Evolutionary conservation across 2,329 filamentous ascomycete genomes (phyloP), one percentile per base, ranked within the genome.

Genomic region (Pseudogymnoascus pannorum): DNA sequence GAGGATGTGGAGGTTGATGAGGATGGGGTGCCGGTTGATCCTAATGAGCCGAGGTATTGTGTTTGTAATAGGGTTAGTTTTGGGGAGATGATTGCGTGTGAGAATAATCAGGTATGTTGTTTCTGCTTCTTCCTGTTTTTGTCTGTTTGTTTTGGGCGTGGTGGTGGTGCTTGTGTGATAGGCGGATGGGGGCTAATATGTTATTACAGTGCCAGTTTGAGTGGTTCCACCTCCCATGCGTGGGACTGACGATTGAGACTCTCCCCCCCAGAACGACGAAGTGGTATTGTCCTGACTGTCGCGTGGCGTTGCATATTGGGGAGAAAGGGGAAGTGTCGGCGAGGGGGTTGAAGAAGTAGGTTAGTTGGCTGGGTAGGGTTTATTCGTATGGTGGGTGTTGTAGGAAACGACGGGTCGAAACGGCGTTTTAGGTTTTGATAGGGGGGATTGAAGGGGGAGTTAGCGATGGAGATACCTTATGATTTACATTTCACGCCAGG

Each of bases 181-280:
- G n/a, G n/a, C n/a, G n/a, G 61, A 69, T 81, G 6, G 35, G 5
- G 35, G n/a, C 6, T 16, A 16, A 38, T 16, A 16, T 4, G 7
- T 6, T 40, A 9, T 18, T n/a, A 6, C 77, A 88, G 75, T 94
- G 90, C 75, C 86, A 90, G 68, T 85, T 85, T 65, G 89, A 93
- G 73, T 94, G 90, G 90, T 94, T 93, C 72, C 90, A 94, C 71
- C 79, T 94, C 40, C 84, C 86, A 65, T 94, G 90, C 69, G 87
- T 94, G 5, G 85, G 81, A 4, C 77, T 94, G 33, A 77, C 79
- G 9, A 80, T 65, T 29, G 61, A 66, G 29, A 77, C 86, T 22
- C 83, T 89, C 63, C 89, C 89, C 9, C 82, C 86, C 2, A 79
- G 88, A 16, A 88, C 87, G 31, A 87, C 87, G 2, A 92, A 91